A percentile compares a stretch with the other conserved stretches of the same genome.
Conservation (phyloP, 352 stramenopile genomes). For the Phytophthora fragariaefolia region DNA sequence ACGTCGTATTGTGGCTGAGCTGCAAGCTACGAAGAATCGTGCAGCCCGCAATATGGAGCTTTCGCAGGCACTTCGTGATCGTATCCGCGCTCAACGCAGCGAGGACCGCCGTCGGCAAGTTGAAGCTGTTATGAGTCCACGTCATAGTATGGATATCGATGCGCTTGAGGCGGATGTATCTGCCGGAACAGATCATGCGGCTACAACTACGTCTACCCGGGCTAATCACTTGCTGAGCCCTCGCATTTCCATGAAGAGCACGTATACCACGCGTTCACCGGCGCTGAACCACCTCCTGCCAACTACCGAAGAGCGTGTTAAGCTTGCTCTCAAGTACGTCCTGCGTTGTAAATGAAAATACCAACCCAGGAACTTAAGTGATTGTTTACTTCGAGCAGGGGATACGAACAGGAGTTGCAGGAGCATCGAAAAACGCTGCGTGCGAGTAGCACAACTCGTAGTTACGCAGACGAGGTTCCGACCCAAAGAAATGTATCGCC, state of each 20-base stretch:
- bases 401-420: constrained; percentile 54
- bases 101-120: constrained; percentile 52
- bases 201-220: background rate
- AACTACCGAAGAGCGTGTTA: constrained; percentile 66
- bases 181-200: background rate
- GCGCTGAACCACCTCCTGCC: constrained; percentile 70
- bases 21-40: constrained; percentile 69
- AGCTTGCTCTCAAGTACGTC: constrained; percentile 54
- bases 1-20: constrained; percentile 68
- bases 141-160: constrained; percentile 35
- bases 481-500: constrained; percentile 9
- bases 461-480: background rate
- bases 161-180: constrained; percentile 19
- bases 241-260: constrained; percentile 63
- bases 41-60: constrained; percentile 69
- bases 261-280: constrained; percentile 68
- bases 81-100: constrained; percentile 48
- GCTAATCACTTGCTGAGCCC: constrained; percentile 40
- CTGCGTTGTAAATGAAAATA: background rate
- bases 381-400: constrained; percentile 29
- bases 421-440: constrained; percentile 27
- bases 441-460: constrained; percentile 4
- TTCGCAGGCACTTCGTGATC: constrained; percentile 69
- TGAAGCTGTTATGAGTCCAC: constrained; percentile 49
- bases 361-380: background rate